Evolutionary conservation across 768 basidiomycete genomes (phyloP), one percentile per base, ranked within the genome.

Genomic region (Pisolithus tinctorius): DNA sequence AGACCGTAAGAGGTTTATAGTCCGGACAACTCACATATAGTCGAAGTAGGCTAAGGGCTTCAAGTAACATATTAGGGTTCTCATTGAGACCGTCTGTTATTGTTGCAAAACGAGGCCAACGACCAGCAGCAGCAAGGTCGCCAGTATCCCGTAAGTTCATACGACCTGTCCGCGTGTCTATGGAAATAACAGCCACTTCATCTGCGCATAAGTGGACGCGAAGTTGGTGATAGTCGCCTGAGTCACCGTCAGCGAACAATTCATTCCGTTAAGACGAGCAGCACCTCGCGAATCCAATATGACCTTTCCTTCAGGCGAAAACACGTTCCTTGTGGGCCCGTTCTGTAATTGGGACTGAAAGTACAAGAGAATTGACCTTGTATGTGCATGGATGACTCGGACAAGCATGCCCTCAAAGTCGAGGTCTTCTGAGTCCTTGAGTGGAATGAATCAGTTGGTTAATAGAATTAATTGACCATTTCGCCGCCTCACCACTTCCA

Each of bases 111-210:
- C 79, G 76, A n/a, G 79, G 80, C 1, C 80, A 86, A 31, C 87
- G 76, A 23, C 84, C 82, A 27, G 85, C 82, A 9, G 86, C 82
- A 2, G 85, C 83, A 20, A 91, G 78, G 60, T 88, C 86, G 6
- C 90, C 90, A 2, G 83, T 86, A 65, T 94, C 92, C 23, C 83
- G 77, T 44, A 94, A 73, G 54, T 79, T 85, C 55, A 94, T 69
- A 31, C 82, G 79, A 6, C 93, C 93, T 0, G 87, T 92, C 56
- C 90, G 75, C 4, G 83, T 69, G 57, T 94, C 92, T 38, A 95
- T 80, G 4, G 83, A 83, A 44, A 94, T 77, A 23, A 85, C 72
- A 17, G 91, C 83, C 14, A 84, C 69, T 60, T 92, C 86, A 53
- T 88, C 85, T 2, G 83, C 83, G 58, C 86, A 90, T 16, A 93